These are phyloP conservation scores for Komagataella ulmi DNA, from an alignment of 805 yeast genomes.

Conservation along the genomic window DNA sequence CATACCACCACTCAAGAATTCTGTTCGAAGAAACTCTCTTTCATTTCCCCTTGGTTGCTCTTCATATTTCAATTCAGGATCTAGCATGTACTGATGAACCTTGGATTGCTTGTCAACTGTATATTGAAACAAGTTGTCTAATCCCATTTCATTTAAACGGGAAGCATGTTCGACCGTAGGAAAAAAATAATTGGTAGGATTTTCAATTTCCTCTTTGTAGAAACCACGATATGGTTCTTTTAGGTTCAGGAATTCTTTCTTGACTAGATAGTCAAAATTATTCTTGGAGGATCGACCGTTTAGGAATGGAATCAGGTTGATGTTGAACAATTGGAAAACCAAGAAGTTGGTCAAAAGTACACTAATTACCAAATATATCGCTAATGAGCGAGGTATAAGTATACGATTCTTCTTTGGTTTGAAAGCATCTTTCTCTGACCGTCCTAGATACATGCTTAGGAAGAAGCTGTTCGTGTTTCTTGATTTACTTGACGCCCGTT, in stretches of 20 bases:
- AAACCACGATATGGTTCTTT: constrained; percentile 25
- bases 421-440: background rate
- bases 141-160: constrained; percentile 39
- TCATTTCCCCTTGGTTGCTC: constrained; percentile 35
- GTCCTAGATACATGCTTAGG: background rate
- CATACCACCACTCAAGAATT: constrained; percentile 36
- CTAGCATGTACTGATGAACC: constrained; percentile 22
- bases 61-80: constrained; percentile 26
- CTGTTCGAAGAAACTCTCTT: constrained; percentile 23
- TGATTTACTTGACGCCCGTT: background rate
- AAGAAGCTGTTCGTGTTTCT: background rate
- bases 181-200: constrained; percentile 41
- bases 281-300: background rate
- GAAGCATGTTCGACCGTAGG: constrained; percentile 71
- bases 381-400: background rate
- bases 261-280: constrained; percentile 12
- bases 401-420: background rate
- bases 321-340: background rate
- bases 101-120: constrained; percentile 27
- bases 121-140: constrained; percentile 35
- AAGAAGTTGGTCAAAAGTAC: background rate
- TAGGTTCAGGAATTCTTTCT: constrained; percentile 9
- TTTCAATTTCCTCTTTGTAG: constrained; percentile 29
- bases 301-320: background rate
- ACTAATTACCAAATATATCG: background rate